These are phyloP conservation scores for Plasmodium vivax DNA, from an alignment of 169 alveolate species.

Conservation along the genomic window DNA sequence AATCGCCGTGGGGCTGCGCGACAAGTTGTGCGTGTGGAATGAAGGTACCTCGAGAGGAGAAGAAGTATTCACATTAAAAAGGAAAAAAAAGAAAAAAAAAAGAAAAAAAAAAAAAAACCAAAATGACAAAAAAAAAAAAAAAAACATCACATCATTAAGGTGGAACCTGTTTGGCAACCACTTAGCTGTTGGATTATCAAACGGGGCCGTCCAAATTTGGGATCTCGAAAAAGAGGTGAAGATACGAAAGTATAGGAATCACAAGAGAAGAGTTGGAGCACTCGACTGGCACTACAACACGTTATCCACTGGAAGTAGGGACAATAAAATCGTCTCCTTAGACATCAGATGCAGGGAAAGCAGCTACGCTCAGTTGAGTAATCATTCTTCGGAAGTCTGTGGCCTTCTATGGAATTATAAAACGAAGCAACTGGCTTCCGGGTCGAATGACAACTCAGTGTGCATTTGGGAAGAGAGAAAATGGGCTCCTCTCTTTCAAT, in stretches of 20 bases:
- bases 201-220: slow-evolving; percentile 91
- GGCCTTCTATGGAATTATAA: slow-evolving; percentile 93
- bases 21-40: slow-evolving; percentile 87
- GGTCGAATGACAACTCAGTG: slow-evolving; percentile 96
- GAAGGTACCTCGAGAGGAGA: slow-evolving; percentile 10
- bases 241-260: slow-evolving; percentile 86
- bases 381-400: slow-evolving; percentile 93
- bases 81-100: neutral
- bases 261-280: slow-evolving; percentile 92
- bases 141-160: slow-evolving; percentile 87
- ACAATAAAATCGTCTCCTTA: slow-evolving; percentile 86
- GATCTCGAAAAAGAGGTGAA: slow-evolving; percentile 75
- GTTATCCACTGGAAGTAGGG: slow-evolving; percentile 93
- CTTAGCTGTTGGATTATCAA: slow-evolving; percentile 91
- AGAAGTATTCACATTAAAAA: slow-evolving; percentile 25
- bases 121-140: slow-evolving; percentile 52
- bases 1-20: slow-evolving; percentile 88
- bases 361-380: slow-evolving; percentile 77
- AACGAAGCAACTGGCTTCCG: slow-evolving; percentile 92
- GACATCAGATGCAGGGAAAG: slow-evolving; percentile 88
- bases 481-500: slow-evolving; percentile 84
- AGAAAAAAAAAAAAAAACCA: slow-evolving; percentile 10
- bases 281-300: slow-evolving; percentile 88
- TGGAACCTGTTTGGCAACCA: slow-evolving; percentile 90
- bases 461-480: slow-evolving; percentile 91